Evolutionary conservation across 257 asterid species (phyloP).

Genomic region (Lantana camara): DNA sequence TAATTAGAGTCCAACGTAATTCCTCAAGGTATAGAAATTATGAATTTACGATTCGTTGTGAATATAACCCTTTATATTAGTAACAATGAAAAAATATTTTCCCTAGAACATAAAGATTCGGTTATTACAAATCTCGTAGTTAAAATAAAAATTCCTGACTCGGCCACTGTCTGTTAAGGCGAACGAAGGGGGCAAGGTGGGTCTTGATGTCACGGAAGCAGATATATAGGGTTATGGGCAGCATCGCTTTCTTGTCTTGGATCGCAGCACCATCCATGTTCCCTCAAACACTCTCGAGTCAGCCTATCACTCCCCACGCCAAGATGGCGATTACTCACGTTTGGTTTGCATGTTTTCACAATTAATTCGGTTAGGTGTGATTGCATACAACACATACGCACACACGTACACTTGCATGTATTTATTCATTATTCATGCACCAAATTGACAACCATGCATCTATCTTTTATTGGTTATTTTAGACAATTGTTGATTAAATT

Average conservation of each 20-base stretch:
- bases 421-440: slow-evolving; percentile 18
- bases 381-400: neutral
- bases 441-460: slow-evolving; percentile 34
- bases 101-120: no score
- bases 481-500: neutral
- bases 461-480: neutral
- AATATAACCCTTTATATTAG: no score
- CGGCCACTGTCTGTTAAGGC: slow-evolving; percentile 34
- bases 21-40: no score
- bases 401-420: no score
- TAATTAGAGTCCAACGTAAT: no score
- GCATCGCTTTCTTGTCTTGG: slow-evolving; percentile 42
- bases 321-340: slow-evolving; percentile 29
- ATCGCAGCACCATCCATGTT: slow-evolving; percentile 43
- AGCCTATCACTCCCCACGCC: neutral
- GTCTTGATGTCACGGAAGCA: no score
- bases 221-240: no score
- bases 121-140: no score
- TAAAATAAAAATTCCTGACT: no score
- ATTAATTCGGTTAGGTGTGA: slow-evolving; percentile 35
- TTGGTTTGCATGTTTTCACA: slow-evolving; percentile 38
- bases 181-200: no score
- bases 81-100: no score
- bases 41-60: no score
- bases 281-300: slow-evolving; percentile 28